phyloP scores from a whole-genome alignment of 345 rosid species.

The Psidium friedrichsthalianum region DNA sequence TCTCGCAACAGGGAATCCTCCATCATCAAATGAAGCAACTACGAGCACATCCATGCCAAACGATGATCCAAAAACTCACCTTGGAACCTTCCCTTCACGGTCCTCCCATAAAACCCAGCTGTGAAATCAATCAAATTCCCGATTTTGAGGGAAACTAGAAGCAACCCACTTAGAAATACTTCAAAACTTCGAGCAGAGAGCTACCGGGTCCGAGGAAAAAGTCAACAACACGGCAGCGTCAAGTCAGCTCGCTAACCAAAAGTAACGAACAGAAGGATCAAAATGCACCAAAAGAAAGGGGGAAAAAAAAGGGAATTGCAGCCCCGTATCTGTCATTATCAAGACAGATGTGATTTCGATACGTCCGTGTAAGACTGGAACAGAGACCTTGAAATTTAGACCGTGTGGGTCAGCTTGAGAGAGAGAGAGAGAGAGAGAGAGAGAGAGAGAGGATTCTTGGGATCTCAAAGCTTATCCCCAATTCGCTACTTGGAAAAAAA shows the following conservation, averaged over 20 bases:
- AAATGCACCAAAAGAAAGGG: not conserved
- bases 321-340: not conserved
- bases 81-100: not conserved
- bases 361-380: not conserved
- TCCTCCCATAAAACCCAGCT: not conserved
- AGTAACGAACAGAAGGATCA: not conserved
- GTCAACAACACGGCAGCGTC: conserved; percentile 6
- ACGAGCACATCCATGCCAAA: not conserved
- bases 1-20: not conserved
- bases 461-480: not conserved
- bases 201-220: not conserved
- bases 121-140: not conserved
- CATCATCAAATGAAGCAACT: not conserved
- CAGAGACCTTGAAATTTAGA: not conserved
- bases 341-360: not conserved
- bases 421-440: not conserved
- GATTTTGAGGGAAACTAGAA: not conserved
- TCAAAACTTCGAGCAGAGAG: not conserved
- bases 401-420: not conserved
- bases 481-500: not conserved
- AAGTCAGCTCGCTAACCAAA: conserved; percentile 6
- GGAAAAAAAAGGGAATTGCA: not conserved
- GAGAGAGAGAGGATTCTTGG: not conserved
- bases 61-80: not conserved
- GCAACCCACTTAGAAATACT: not conserved